Evolutionary conservation across 2,329 filamentous ascomycete species (phyloP).

Genomic region (Fusarium camptoceras): DNA sequence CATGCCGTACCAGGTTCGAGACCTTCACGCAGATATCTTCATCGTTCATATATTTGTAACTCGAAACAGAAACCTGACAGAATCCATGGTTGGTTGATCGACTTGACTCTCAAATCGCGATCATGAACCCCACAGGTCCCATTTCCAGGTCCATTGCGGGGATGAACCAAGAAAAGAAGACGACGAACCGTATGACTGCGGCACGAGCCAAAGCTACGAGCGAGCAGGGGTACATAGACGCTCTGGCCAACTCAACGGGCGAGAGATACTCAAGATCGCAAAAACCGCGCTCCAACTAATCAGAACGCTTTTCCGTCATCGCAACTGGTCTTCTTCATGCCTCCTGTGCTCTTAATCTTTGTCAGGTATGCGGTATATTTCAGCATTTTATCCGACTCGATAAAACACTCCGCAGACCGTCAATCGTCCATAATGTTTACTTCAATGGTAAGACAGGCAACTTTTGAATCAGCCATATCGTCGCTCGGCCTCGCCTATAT

Average conservation of each 20-base stretch:
- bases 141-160: constrained; percentile 26
- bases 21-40: neutral
- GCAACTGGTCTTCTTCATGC: constrained; percentile 5
- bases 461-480: constrained; percentile 3
- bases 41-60: neutral
- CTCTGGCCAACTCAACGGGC: constrained; percentile 10
- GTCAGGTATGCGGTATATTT: constrained; percentile 1
- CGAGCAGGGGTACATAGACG: constrained; percentile 26
- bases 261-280: constrained; percentile 24
- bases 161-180: constrained; percentile 43
- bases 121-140: constrained; percentile 30
- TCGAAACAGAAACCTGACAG: constrained; percentile 5
- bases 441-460: constrained; percentile 10
- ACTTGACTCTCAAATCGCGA: constrained; percentile 24
- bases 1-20: neutral
- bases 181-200: constrained; percentile 41
- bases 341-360: constrained; percentile 15
- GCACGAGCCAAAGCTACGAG: constrained; percentile 39
- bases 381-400: constrained; percentile 4
- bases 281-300: constrained; percentile 27
- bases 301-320: constrained; percentile 8
- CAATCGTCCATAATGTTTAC: neutral
- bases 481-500: constrained; percentile 35
- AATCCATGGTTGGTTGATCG: neutral
- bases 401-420: constrained; percentile 1